Conservation (phyloP, 768 basidiomycete genomes). For the Calocybe indica region DNA sequence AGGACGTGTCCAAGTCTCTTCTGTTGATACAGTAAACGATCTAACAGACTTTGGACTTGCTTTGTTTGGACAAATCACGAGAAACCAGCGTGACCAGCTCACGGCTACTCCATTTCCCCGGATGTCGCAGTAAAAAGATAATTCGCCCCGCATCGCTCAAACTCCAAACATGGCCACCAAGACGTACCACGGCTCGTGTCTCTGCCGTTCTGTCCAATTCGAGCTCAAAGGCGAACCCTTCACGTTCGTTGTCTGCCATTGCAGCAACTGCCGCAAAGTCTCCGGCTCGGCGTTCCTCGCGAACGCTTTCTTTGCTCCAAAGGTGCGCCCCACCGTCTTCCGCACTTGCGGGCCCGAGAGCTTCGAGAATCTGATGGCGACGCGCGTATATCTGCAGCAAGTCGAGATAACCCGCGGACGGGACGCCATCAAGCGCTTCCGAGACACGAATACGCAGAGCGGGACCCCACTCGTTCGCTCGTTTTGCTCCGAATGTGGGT, state of each 20-base stretch:
- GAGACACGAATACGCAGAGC: constrained; percentile 17
- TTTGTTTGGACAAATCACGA: too few species aligned
- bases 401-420: constrained; percentile 15
- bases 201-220: constrained; percentile 31
- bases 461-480: constrained; percentile 16
- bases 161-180: neutral
- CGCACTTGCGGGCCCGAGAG: constrained; percentile 19
- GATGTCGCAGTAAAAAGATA: neutral
- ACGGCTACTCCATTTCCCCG: neutral
- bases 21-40: too few species aligned
- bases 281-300: constrained; percentile 36
- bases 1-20: too few species aligned
- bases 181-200: constrained; percentile 25
- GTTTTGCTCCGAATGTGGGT: constrained; percentile 21
- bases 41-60: too few species aligned
- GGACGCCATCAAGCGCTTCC: constrained; percentile 15
- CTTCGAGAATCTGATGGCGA: neutral
- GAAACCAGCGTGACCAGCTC: too few species aligned
- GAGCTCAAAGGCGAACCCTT: constrained; percentile 28
- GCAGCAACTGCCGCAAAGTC: constrained; percentile 35
- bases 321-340: constrained; percentile 24
- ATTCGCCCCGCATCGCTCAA: neutral
- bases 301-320: constrained; percentile 26
- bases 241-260: constrained; percentile 35
- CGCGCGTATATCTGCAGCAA: constrained; percentile 10